These are phyloP conservation scores for Gracilaria domingensis DNA, from an alignment of 23 red algal genomes.

Conservation along the genomic window DNA sequence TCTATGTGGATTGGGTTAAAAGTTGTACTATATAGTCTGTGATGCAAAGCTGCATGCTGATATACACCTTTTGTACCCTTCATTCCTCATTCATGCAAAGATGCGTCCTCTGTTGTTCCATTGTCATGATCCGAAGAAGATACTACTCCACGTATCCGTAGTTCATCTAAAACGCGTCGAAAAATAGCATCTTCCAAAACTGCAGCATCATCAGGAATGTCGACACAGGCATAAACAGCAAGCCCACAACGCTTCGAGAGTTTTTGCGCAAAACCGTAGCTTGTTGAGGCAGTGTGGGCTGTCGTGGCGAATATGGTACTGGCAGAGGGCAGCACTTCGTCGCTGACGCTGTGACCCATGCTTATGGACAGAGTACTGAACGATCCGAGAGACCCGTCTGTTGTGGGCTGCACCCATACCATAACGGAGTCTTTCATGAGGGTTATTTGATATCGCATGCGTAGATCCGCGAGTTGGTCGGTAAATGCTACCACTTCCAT, in stretches of 20 bases:
- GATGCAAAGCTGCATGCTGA: background rate
- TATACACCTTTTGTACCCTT: too few relatives aligned
- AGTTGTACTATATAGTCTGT: background rate
- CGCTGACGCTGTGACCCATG: background rate
- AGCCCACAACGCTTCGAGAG: slow-evolving; percentile 29
- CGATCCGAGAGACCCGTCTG: background rate
- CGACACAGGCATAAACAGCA: slow-evolving; percentile 45
- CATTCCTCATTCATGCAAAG: background rate
- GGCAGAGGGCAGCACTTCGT: slow-evolving; percentile 22
- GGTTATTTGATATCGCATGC: slow-evolving; percentile 52
- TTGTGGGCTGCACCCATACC: slow-evolving; percentile 58
- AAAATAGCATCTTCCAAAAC: slow-evolving; percentile 27
- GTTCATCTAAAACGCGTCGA: slow-evolving; percentile 4
- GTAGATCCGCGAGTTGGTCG: slow-evolving; percentile 53
- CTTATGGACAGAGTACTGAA: background rate
- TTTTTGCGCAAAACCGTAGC: slow-evolving; percentile 31
- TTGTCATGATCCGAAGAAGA: background rate
- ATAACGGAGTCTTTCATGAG: slow-evolving; percentile 37
- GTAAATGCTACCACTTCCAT: slow-evolving; percentile 62
- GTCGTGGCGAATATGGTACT: slow-evolving; percentile 31
- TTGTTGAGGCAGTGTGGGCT: slow-evolving; percentile 9
- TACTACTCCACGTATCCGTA: background rate
- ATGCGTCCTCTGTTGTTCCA: background rate
- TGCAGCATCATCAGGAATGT: slow-evolving; percentile 22
- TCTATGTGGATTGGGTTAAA: background rate